A percentile compares a stretch with the other conserved stretches of the same genome.
phyloP scores from a whole-genome alignment of 2,329 filamentous ascomycete species.

The Tolypocladium ophioglossoides region DNA sequence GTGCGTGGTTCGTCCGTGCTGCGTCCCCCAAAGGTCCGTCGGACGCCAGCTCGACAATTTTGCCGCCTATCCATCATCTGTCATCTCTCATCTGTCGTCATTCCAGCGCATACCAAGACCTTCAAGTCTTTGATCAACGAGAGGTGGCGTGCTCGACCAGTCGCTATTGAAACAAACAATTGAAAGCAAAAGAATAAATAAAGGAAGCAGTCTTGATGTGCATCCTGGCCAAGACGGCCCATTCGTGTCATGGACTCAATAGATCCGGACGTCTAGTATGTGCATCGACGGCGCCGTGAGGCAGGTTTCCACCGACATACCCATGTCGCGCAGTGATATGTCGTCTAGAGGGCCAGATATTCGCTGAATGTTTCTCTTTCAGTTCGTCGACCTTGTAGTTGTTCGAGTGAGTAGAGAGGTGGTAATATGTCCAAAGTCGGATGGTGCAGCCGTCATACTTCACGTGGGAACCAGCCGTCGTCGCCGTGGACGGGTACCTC shows the following conservation, averaged over 20 bases:
- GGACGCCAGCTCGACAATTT: neutral
- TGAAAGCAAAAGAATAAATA: neutral
- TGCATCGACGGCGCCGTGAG: neutral
- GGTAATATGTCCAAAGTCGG: neutral
- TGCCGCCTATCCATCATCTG: neutral
- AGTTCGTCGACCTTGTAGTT: neutral
- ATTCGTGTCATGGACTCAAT: neutral
- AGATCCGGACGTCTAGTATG: neutral
- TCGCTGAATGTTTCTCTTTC: neutral
- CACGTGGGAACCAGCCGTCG: constrained; percentile 6
- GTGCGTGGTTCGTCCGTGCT: neutral
- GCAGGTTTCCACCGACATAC: neutral
- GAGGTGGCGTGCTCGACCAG: neutral
- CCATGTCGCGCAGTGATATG: neutral
- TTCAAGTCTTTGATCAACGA: neutral
- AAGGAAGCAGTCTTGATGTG: neutral
- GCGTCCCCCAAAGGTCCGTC: neutral
- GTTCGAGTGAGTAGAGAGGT: neutral
- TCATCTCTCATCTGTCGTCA: neutral
- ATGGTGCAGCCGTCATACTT: neutral
- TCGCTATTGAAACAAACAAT: neutral
- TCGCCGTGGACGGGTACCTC: constrained; percentile 34
- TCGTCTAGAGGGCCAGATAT: neutral
- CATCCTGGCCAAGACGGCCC: neutral
- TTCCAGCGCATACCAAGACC: neutral